Base-by-base conservation (phyloP, 805 yeast genomes). In the Tetrapisispora phaffii region DNA sequence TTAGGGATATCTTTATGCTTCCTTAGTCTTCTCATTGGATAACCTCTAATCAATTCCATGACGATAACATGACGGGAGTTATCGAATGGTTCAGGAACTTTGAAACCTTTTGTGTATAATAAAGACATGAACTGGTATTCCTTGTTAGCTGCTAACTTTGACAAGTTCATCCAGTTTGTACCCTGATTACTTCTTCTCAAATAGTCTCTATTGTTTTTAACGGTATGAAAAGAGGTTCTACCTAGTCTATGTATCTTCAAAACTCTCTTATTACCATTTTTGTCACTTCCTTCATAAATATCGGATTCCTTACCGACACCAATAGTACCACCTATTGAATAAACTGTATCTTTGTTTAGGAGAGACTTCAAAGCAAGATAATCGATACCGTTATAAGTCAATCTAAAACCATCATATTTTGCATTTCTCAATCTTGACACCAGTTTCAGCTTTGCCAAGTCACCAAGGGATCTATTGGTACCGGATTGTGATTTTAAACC, bases 241-340 rank as follows among this genome's bases (percentile, higher is more conserved):
- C 99, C 99, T 47, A 93, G 71, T 53, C 98, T 75, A 65, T 89
- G 97, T 33, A 93, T 82, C 63, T 93, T 93, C 59, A 93, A 67
- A 16, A 89, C 96, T 55, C 77, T 75, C 44, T 77, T 75, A n/a
- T 59, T 55, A 0, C 90, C 93, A 19, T 74, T 59, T 12, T 73
- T 68, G 56, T 83, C 89, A 46, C 82, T 79, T 1, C 85, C 89
- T 12, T 89, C 75, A 63, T 83, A 87, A 57, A 93, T 89, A 68
- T 93, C 98, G 2, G 97, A 88, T 65, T 93, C 98, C 60, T 93
- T 93, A 56, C 98, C 98, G 42, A 93, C 96, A 48, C 97, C 98
- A 54, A 90, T 88, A 9, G 83, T 85, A 39, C 81, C 73, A 16
- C 96, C 97, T 15, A 90, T 76, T 1, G 90, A 82, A 56, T 80